Evolutionary conservation across 2,329 filamentous ascomycete genomes (phyloP), one percentile per base, ranked within the genome.

Genomic region (Stemphylium lycopersici): DNA sequence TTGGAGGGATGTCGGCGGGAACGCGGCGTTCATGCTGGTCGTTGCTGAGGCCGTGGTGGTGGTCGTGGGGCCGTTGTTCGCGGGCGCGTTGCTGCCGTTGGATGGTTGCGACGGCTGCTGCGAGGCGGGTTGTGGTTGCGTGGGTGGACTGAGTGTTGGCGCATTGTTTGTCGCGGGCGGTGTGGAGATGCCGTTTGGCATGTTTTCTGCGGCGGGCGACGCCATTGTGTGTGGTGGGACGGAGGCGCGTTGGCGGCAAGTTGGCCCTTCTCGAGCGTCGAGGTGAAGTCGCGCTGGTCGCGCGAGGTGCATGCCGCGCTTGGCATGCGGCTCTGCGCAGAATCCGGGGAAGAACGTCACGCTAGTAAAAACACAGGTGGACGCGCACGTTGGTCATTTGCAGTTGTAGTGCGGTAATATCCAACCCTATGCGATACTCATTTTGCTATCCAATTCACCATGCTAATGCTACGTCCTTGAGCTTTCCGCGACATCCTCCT

Each of bases 161-260:
- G 62, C 65, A 29, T 63, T 69, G 8, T 67, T 63, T 5, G 72
- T 75, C 0, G 71, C 67, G 6, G 73, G 73, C 0, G 75, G 75
- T 2, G 75, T 77, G 8, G 71, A 72, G 24, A 77, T 74, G 65
- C 74, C 74, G 50, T 76, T 77, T 47, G 63, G 66, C 45, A 69
- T 60, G 32, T 68, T 61, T 46, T 68, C 73, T 38, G 71, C 62
- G 15, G 67, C 66, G 8, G 75, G 75, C 11, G 75, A 77, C 4
- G 73, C 74, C 75, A 77, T 77, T 65, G 52, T 38, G 41, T 45
- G 39, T 32, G 29, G 49, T 42, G 55, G 50, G 49, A 41, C 20
- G 48, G 46, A 38, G 41, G 39, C 31, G 31, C 33, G 41, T 36
- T 37, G 24, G 53, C 34, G 22, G 34, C 31, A 20, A 11, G 24